These are phyloP conservation scores for Euryodendron excelsum DNA, from an alignment of 148 eudicot genomes.

Conservation along the genomic window DNA sequence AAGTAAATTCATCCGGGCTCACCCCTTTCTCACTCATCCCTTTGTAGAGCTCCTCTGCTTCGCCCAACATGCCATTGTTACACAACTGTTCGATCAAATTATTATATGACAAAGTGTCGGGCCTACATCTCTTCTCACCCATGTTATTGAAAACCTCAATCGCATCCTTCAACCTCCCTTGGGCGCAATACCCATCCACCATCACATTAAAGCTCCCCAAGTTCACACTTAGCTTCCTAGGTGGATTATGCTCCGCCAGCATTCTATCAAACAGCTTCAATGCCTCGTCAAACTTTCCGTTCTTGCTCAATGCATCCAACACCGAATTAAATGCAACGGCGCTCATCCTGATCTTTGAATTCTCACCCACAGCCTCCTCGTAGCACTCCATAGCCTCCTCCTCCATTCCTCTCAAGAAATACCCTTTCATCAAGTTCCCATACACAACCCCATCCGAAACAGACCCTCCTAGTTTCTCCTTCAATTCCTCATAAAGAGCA, in stretches of 20 bases:
- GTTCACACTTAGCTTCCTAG: slow-evolving; percentile 59
- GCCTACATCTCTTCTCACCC: slow-evolving; percentile 77
- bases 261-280: slow-evolving; percentile 72
- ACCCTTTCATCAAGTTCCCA: slow-evolving; percentile 82
- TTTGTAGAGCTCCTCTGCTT: slow-evolving; percentile 75
- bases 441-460: slow-evolving; percentile 61
- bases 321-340: slow-evolving; percentile 65
- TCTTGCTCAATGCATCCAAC: slow-evolving; percentile 74
- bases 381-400: slow-evolving; percentile 71
- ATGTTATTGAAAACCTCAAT: slow-evolving; percentile 73
- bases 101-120: slow-evolving; percentile 81
- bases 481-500: slow-evolving; percentile 66
- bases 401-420: slow-evolving; percentile 73
- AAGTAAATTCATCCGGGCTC: slow-evolving; percentile 78
- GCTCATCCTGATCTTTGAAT: slow-evolving; percentile 63
- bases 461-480: slow-evolving; percentile 61
- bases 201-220: slow-evolving; percentile 86
- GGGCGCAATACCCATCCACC: slow-evolving; percentile 75
- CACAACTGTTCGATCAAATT: slow-evolving; percentile 76
- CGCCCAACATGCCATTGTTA: slow-evolving; percentile 51
- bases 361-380: slow-evolving; percentile 43
- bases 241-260: slow-evolving; percentile 68
- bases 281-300: slow-evolving; percentile 76
- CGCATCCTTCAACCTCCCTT: slow-evolving; percentile 62
- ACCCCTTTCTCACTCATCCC: slow-evolving; percentile 75